Evolutionary conservation across 2,329 filamentous ascomycete species (phyloP).

Genomic region (Claviceps sp.): DNA sequence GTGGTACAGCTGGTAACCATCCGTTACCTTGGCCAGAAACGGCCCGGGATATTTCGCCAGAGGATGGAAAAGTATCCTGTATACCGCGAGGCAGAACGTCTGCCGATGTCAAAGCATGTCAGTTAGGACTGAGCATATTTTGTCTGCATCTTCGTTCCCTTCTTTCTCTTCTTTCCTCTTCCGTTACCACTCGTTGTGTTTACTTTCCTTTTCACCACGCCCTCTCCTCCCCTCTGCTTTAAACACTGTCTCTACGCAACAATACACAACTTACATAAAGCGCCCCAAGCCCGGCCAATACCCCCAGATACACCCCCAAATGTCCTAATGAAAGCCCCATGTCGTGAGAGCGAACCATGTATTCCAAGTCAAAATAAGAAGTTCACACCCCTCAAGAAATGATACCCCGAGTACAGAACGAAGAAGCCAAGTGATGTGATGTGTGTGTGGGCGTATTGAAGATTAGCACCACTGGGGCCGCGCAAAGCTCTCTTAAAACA

Average conservation of each 20-base stretch:
- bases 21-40: constrained; percentile 48
- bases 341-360: background rate
- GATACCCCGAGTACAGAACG: too few species aligned
- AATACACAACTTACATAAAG: constrained; percentile 26
- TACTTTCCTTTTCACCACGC: background rate
- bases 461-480: background rate
- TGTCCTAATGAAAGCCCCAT: constrained; percentile 21
- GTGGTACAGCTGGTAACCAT: constrained; percentile 56
- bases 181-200: background rate
- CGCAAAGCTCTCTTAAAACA: constrained; percentile 4
- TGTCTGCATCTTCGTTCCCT: background rate
- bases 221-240: background rate
- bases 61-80: constrained; percentile 50
- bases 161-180: background rate
- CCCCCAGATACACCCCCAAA: constrained; percentile 26
- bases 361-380: too few species aligned
- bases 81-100: constrained; percentile 32
- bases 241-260: background rate
- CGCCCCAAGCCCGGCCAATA: constrained; percentile 20
- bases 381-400: too few species aligned
- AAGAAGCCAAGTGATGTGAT: background rate
- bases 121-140: too few species aligned
- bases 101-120: constrained; percentile 9
- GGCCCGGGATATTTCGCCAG: constrained; percentile 53
- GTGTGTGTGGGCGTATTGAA: too few species aligned